Base-by-base conservation (phyloP, 805 yeast genomes). In the Cyberlindnera nakhonratchasimensis region DNA sequence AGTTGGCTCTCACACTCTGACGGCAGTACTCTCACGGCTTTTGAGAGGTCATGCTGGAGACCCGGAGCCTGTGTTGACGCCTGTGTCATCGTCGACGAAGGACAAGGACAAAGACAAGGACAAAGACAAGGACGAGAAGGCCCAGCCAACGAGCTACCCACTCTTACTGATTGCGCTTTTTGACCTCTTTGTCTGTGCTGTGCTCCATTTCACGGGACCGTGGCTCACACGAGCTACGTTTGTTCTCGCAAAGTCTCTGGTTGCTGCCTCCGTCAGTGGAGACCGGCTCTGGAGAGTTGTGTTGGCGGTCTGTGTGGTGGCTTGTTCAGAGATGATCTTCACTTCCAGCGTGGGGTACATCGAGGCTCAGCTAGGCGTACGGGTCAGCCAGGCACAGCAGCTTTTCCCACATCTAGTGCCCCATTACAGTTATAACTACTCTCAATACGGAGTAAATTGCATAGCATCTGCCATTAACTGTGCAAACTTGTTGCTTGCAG, bases 201-300 rank as follows among this genome's bases (percentile, higher is more conserved):
- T 47, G 4, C 42, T 58, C 24, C 54, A 48, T 32, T 32, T 49
- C n/a, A 40, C 50, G 2, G 50, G 51, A 3, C 60, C 62, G 3
- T 50, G 50, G 40, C 30, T 52, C 11, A 51, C 57, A 2, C 49
- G 54, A 30, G 31, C 49, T 10, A 45, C 52, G 7, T 41, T 54
- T 23, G 52, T 58, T 1, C 34, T 55, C 3, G 52, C 62, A 13
- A 54, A 56, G 21, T 46, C 59, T 1, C 46, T 58, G 2, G 40
- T 58, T 3, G 48, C 59, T 1, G 42, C 48, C 5, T 47, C 52
- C 1, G 21, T 58, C 13, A 45, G 52, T 19, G 58, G 60, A 1
- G 52, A 48, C 11, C 48, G 43, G 17, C 29, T 48, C 9, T 35
- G 39, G 22, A 46, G 16, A 35, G 16, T 30, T 35, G 9, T 37